A percentile compares a stretch with the other conserved stretches of the same genome.
Conservation (phyloP, 2,329 filamentous ascomycete species). For the Diaporthe sp. region DNA sequence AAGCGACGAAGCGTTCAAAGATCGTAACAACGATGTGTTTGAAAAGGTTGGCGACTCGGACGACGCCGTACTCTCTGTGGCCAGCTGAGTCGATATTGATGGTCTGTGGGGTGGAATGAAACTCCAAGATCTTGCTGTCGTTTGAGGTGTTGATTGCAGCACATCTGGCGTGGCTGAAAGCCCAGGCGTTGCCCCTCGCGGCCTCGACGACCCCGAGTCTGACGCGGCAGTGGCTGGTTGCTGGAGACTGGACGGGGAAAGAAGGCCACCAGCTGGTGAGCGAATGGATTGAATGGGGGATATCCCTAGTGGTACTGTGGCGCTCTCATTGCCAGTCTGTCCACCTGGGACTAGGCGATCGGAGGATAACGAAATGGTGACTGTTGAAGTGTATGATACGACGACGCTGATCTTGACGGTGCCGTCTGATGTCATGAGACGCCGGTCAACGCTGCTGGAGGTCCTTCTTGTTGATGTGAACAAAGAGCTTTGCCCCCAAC, state of each 20-base stretch:
- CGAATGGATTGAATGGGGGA: neutral
- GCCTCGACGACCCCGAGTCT: neutral
- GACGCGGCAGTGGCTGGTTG: neutral
- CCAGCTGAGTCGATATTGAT: no score
- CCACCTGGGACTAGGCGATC: rapidly evolving
- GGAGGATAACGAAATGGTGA: neutral
- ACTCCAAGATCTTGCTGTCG: no score
- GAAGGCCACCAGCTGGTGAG: neutral
- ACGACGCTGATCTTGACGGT: constrained; percentile 5
- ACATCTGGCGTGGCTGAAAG: neutral
- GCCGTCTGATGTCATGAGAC: neutral
- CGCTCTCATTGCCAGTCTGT: neutral
- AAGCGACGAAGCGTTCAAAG: no score
- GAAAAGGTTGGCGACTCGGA: no score
- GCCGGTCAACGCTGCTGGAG: neutral
- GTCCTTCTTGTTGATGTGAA: neutral
- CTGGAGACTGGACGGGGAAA: neutral
- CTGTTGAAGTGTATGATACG: neutral
- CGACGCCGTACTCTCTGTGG: no score
- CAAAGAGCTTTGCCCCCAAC: neutral
- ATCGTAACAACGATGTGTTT: no score
- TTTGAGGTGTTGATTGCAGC: neutral
- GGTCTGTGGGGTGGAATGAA: no score
- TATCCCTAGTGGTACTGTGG: neutral
- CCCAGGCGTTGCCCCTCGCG: neutral